phyloP scores from a whole-genome alignment of 495 filamentous ascomycete species.

The Glutinoglossum americanum region DNA sequence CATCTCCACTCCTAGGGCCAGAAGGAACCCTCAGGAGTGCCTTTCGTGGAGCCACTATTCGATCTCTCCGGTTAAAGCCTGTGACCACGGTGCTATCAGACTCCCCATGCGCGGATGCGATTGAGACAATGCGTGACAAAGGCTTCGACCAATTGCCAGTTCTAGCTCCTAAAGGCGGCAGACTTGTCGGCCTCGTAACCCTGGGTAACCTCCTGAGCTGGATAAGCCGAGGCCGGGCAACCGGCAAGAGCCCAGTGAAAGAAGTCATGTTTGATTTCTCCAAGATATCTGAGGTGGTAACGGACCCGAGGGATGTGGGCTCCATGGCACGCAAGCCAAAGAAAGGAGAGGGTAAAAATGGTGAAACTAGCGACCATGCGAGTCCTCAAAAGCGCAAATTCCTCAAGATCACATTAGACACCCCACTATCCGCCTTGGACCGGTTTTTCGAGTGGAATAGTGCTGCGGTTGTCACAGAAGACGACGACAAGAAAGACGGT shows the following conservation, averaged over 20 bases:
- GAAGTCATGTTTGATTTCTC: constrained; percentile 95
- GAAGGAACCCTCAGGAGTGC: constrained; percentile 24
- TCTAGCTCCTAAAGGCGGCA: constrained; percentile 37
- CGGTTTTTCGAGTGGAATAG: constrained; percentile 96
- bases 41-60: constrained; percentile 53
- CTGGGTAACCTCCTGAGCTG: constrained; percentile 85
- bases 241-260: constrained; percentile 43
- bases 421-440: constrained; percentile 59
- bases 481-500: constrained; percentile 26
- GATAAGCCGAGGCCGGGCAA: constrained; percentile 61
- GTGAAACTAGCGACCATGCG: neutral
- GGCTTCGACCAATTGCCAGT: constrained; percentile 94
- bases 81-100: constrained; percentile 58
- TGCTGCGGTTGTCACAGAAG: constrained; percentile 79
- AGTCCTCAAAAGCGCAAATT: constrained; percentile 36
- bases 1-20: constrained; percentile 17
- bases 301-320: constrained; percentile 46
- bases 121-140: constrained; percentile 93
- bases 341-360: constrained; percentile 14
- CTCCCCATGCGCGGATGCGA: constrained; percentile 55
- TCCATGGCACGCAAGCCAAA: constrained; percentile 11
- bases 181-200: constrained; percentile 75
- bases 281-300: constrained; percentile 69
- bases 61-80: constrained; percentile 68
- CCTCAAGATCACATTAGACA: constrained; percentile 83